Evolutionary conservation across 768 basidiomycete species (phyloP).

Genomic region (Phaffia australis): DNA sequence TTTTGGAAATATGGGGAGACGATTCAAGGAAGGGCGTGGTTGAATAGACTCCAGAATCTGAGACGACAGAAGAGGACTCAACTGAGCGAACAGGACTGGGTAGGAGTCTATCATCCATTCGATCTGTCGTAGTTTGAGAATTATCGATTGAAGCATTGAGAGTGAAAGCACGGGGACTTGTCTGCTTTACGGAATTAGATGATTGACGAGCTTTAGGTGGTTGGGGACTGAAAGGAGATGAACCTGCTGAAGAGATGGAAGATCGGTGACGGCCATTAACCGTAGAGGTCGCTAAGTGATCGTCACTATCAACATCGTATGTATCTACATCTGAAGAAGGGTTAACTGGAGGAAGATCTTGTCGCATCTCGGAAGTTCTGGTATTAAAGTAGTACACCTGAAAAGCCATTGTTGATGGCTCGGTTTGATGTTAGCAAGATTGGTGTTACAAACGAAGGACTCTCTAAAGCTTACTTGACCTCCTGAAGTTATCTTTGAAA

Average conservation of each 20-base stretch:
- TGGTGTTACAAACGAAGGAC: background rate
- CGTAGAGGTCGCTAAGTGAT: constrained; percentile 26
- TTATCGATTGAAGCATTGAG: constrained; percentile 51
- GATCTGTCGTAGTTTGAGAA: constrained; percentile 70
- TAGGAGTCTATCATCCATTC: constrained; percentile 33
- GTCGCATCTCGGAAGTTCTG: constrained; percentile 47
- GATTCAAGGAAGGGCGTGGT: background rate
- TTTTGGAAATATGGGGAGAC: background rate
- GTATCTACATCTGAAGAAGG: constrained; percentile 40
- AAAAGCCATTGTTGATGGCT: background rate
- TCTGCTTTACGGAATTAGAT: constrained; percentile 1
- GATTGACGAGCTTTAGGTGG: background rate
- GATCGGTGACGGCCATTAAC: background rate
- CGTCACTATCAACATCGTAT: constrained; percentile 13
- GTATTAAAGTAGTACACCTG: constrained; percentile 95
- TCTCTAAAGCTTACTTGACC: background rate
- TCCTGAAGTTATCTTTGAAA: background rate
- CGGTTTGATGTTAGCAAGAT: background rate
- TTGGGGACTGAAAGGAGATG: background rate
- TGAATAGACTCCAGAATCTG: constrained; percentile 10
- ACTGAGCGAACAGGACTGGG: constrained; percentile 26
- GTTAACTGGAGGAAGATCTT: constrained; percentile 54
- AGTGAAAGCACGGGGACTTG: constrained; percentile 1
- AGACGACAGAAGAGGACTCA: constrained; percentile 12
- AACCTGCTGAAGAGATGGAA: background rate